Base-by-base conservation (phyloP, 768 basidiomycete species). In the Pulveroboletus sp. region DNA sequence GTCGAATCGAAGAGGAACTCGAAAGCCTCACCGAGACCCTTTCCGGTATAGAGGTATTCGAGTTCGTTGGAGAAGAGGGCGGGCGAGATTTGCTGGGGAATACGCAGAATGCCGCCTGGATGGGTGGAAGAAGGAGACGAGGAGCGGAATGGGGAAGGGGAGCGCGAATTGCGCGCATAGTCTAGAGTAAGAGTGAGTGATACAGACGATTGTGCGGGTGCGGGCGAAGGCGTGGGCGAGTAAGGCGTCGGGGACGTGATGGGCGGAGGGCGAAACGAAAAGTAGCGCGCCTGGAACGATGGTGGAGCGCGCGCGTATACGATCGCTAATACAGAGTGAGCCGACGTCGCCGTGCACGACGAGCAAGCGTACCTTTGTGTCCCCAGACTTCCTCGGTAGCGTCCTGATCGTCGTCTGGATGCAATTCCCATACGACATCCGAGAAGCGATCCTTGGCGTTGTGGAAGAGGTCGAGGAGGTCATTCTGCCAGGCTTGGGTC, bases 231-330 rank as follows among this genome's bases (percentile, higher is more conserved):
- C 21, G 81, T 73, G 8, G 78, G 53, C 0, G 72, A 71, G 67
- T 80, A 57, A 6, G 80, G 78, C 9, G 65, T 63, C 21, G 82
- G 81, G 4, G 82, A 75, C 1, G 72, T 61, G 49, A 74, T 64
- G 25, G 79, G 76, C 53, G 79, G 72, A 36, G 84, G 83, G 52
- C 80, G 76, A 64, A 87, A 84, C 2, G 85, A 82, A 62, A 97
- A 95, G 63, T 94, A 97, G 33, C 90, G 81, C 9, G 80, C 80
- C 69, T 95, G 93, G 67, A 97, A 97, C 16, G 82, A 85, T 1
- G 91, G 93, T 4, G 93, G 91, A 14, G 94, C 94, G 45, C 95
- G 86, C 36, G 93, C 92, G 56, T 98, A 97, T 1, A 97, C 86
- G 60, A 97, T 85, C 17, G 95, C 94, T 94, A 52, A 5, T 11